A percentile compares a stretch with the other conserved stretches of the same genome.
These are phyloP conservation scores for Serendipita sp. DNA, from an alignment of 768 basidiomycete species.

Conservation along the genomic window DNA sequence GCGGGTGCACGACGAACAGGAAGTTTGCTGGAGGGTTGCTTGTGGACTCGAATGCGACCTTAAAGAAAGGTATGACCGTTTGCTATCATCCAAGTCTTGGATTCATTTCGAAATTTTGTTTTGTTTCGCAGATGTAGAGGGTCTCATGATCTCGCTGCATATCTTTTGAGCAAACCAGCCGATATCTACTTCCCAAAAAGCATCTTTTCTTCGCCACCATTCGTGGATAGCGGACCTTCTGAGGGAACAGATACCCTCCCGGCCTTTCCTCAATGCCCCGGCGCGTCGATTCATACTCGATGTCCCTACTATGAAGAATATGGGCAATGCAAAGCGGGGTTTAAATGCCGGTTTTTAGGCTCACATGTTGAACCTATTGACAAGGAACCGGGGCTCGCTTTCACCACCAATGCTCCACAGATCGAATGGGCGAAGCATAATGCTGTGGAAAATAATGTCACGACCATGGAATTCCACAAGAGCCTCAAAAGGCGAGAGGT, in stretches of 20 bases:
- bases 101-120: not conserved
- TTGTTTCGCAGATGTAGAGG: constrained; percentile 48
- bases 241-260: constrained; percentile 18
- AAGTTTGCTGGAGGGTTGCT: constrained; percentile 71
- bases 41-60: constrained; percentile 54
- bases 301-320: constrained; percentile 56
- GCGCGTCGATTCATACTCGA: constrained; percentile 19
- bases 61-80: constrained; percentile 39
- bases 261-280: constrained; percentile 26
- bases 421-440: constrained; percentile 32
- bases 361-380: constrained; percentile 42
- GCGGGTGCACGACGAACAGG: constrained; percentile 61
- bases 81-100: no score
- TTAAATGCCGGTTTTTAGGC: constrained; percentile 83
- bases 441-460: constrained; percentile 54
- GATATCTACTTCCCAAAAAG: constrained; percentile 52
- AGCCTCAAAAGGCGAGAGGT: constrained; percentile 57
- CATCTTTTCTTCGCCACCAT: constrained; percentile 36
- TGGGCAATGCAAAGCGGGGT: constrained; percentile 70
- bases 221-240: constrained; percentile 23
- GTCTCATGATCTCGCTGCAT: constrained; percentile 60
- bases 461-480: constrained; percentile 41
- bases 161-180: constrained; percentile 56
- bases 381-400: constrained; percentile 30
- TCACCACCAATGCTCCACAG: constrained; percentile 44